Evolutionary conservation across 2,329 filamentous ascomycete species (phyloP).

Genomic region (Pyrenochaeta sp.): DNA sequence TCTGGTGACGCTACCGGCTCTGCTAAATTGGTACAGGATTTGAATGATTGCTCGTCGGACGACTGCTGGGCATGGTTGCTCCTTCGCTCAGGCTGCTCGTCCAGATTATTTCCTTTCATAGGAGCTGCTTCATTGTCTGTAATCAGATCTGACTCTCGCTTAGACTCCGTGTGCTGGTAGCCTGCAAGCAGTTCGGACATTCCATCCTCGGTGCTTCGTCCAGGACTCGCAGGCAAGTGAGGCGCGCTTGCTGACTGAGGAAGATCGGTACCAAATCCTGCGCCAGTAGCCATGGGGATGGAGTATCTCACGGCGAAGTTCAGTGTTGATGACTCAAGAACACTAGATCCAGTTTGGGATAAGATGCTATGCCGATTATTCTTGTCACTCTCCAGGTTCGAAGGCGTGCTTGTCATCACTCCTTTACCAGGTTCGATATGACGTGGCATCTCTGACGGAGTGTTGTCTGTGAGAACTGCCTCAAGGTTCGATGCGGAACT

Average conservation of each 20-base stretch:
- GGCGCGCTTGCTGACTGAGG: constrained; percentile 6
- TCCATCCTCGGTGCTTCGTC: constrained; percentile 35
- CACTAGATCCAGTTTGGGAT: constrained; percentile 34
- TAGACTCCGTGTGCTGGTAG: constrained; percentile 38
- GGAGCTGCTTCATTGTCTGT: neutral
- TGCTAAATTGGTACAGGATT: constrained; percentile 35
- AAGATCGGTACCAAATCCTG: constrained; percentile 11
- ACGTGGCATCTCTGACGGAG: constrained; percentile 3
- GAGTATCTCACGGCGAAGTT: constrained; percentile 39
- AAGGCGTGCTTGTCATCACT: neutral
- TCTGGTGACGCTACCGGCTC: constrained; percentile 13
- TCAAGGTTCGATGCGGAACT: constrained; percentile 1
- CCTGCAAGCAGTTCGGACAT: constrained; percentile 42
- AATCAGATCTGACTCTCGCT: constrained; percentile 19
- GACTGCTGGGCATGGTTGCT: constrained; percentile 36
- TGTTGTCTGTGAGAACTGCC: constrained; percentile 1
- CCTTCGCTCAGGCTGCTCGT: constrained; percentile 16
- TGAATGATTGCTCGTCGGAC: constrained; percentile 45
- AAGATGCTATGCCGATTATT: constrained; percentile 29
- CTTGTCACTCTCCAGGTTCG: constrained; percentile 1
- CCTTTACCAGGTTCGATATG: constrained; percentile 1
- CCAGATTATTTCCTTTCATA: neutral
- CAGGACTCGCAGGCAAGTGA: constrained; percentile 14
- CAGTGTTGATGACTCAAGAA: constrained; percentile 42
- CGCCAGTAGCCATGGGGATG: constrained; percentile 34